Evolutionary conservation across 352 stramenopile genomes (phyloP).

Genomic region (Pythium myriotylum): DNA sequence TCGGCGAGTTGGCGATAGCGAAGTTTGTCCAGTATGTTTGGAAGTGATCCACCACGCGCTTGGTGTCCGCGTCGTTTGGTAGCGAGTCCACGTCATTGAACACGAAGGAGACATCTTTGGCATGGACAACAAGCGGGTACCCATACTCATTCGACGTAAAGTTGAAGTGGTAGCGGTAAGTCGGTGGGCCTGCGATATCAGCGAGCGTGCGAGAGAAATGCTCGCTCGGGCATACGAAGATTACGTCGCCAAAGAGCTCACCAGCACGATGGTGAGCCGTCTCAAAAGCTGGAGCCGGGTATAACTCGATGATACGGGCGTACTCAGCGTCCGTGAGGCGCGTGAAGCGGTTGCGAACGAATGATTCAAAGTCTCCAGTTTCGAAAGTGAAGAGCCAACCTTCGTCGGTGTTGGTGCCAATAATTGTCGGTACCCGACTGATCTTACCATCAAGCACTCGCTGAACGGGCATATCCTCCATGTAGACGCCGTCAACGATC

Average conservation of each 20-base stretch:
- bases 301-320: conserved; percentile 4
- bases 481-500: conserved; percentile 11
- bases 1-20: conserved; percentile 7
- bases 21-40: conserved; percentile 29
- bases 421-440: conserved; percentile 15
- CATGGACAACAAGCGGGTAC: conserved; percentile 4
- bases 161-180: conserved; percentile 25
- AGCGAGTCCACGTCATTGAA: conserved; percentile 22
- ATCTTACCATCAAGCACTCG: conserved; percentile 10
- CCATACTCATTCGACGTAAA: neutral
- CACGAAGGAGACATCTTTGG: conserved; percentile 14
- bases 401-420: conserved; percentile 26
- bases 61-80: no score
- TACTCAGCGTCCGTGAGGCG: no score
- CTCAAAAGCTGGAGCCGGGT: conserved; percentile 1
- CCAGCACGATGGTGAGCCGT: conserved; percentile 1
- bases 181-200: neutral
- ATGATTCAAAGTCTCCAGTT: no score
- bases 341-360: no score
- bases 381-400: conserved; percentile 3
- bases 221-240: conserved; percentile 22
- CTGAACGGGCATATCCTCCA: conserved; percentile 5
- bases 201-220: conserved; percentile 2
- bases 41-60: neutral
- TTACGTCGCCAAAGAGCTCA: conserved; percentile 11